Percentiles rank a stretch among this genome's conserved stretches.
These are phyloP conservation scores for Penicillium cosmopolitanum DNA, from an alignment of 495 filamentous ascomycete species.

Conservation along the genomic window DNA sequence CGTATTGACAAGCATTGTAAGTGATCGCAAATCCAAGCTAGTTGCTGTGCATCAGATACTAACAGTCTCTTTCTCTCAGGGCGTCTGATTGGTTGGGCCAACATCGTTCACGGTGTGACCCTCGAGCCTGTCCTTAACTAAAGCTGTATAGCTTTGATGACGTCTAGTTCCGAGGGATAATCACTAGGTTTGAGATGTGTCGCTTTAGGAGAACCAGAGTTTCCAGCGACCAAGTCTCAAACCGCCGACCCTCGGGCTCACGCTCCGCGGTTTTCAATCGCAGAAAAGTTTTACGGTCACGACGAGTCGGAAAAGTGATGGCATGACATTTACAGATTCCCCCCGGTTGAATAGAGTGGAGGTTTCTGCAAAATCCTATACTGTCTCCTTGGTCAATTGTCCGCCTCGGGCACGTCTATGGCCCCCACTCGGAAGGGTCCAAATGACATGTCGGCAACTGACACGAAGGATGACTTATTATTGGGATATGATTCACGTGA, in stretches of 20 bases:
- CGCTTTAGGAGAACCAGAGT: constrained; percentile 12
- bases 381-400: constrained; percentile 19
- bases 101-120: constrained; percentile 68
- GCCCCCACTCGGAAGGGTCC: constrained; percentile 4
- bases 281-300: constrained; percentile 39
- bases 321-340: constrained; percentile 39
- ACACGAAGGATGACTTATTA: constrained; percentile 25
- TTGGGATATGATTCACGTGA: constrained; percentile 30
- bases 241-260: constrained; percentile 22
- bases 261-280: constrained; percentile 23
- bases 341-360: constrained; percentile 33
- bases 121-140: constrained; percentile 57
- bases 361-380: constrained; percentile 18
- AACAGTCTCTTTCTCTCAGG: constrained; percentile 59
- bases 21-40: background rate
- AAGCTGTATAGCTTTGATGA: constrained; percentile 22
- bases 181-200: constrained; percentile 11
- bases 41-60: background rate
- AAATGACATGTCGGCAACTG: constrained; percentile 6
- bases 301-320: constrained; percentile 39
- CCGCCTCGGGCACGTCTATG: constrained; percentile 15
- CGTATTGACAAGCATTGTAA: constrained; percentile 80
- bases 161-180: constrained; percentile 18
- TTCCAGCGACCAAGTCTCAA: constrained; percentile 13
- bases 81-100: constrained; percentile 97